Base-by-base conservation (phyloP, 2,329 filamentous ascomycete genomes). In the Cladophialophora yegresii region DNA sequence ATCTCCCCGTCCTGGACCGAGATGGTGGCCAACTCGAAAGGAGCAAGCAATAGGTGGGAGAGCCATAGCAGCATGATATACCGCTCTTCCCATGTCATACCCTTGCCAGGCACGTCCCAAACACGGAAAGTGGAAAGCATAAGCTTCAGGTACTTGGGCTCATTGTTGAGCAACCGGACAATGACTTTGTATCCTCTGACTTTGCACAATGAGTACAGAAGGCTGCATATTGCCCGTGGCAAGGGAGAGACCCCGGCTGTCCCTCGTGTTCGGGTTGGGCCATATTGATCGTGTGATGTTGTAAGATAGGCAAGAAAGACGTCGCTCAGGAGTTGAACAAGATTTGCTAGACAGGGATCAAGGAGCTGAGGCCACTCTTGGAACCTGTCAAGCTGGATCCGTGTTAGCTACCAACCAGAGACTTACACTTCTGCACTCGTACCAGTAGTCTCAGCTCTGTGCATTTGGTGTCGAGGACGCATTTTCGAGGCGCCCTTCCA, bases 301-400 rank as follows among this genome's bases (percentile, higher is more conserved):
- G 62, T 58, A 12, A 68, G 58, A 43, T 66, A 68, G 49, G 50
- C 55, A 28, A 96, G 79, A 72, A 93, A 96, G 20, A 90, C 89
- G 72, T 88, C 84, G 28, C 91, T 87, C 40, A 98, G 82, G 47
- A 85, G 80, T 26, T 91, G 89, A 56, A 98, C 82, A 76, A 96
- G 87, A 68, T 79, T 83, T 57, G 89, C 87, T 49, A 99, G 83
- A 75, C 93, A 85, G 9, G 91, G 86, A 77, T 99, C 95, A 28
- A 99, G 84, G 45, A 98, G 84, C 75, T 99, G 95, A 20, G 95
- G 95, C 69, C 96, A 89, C 80, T 97, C 93, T 81, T 98, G 93
- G 71, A 98, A 99, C 1, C 90, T 87, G 71, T 97, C 92, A 56
- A 99, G 85, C 80, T 81, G 63, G 67, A 61, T 33, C 58, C 23